These are phyloP conservation scores for Maudiozyma humilis DNA, from an alignment of 1,139 yeast species.

Conservation along the genomic window DNA sequence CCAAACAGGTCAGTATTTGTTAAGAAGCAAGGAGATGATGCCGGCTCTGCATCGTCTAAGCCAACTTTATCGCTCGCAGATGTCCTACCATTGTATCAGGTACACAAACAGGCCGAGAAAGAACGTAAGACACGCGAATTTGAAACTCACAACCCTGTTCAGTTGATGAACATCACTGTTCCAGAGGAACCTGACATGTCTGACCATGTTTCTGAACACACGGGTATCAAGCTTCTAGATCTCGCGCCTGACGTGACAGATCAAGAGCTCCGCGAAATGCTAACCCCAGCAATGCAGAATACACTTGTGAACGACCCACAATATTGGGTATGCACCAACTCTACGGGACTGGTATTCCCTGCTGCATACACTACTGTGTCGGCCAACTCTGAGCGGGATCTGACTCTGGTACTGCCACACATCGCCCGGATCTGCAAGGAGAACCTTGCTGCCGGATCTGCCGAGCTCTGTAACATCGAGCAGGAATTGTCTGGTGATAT, in stretches of 20 bases:
- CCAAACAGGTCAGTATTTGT: slow-evolving; percentile 69
- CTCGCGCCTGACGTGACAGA: slow-evolving; percentile 47
- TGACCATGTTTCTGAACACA: slow-evolving; percentile 24
- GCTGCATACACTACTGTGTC: slow-evolving; percentile 26
- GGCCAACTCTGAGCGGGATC: slow-evolving; percentile 24
- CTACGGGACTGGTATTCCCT: slow-evolving; percentile 38
- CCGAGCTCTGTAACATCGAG: slow-evolving; percentile 24
- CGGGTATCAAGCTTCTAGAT: slow-evolving; percentile 49
- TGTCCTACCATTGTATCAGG: slow-evolving; percentile 28
- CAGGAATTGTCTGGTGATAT: slow-evolving; percentile 9
- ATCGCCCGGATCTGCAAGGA: slow-evolving; percentile 20
- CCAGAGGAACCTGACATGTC: slow-evolving; percentile 12
- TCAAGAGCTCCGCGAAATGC: slow-evolving; percentile 37
- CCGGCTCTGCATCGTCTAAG: slow-evolving; percentile 21
- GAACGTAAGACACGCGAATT: slow-evolving; percentile 31
- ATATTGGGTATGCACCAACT: slow-evolving; percentile 33
- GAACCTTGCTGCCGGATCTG: slow-evolving; percentile 25
- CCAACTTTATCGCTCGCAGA: slow-evolving; percentile 30
- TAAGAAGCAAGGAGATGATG: slow-evolving; percentile 30
- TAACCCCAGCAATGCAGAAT: slow-evolving; percentile 28
- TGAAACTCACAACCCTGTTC: slow-evolving; percentile 20
- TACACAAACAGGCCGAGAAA: slow-evolving; percentile 30
- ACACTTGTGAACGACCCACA: slow-evolving; percentile 24
- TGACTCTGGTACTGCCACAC: slow-evolving; percentile 21
- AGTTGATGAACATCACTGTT: slow-evolving; percentile 18